Conservation (phyloP, 495 filamentous ascomycete genomes). For the Neurospora sublineolata region DNA sequence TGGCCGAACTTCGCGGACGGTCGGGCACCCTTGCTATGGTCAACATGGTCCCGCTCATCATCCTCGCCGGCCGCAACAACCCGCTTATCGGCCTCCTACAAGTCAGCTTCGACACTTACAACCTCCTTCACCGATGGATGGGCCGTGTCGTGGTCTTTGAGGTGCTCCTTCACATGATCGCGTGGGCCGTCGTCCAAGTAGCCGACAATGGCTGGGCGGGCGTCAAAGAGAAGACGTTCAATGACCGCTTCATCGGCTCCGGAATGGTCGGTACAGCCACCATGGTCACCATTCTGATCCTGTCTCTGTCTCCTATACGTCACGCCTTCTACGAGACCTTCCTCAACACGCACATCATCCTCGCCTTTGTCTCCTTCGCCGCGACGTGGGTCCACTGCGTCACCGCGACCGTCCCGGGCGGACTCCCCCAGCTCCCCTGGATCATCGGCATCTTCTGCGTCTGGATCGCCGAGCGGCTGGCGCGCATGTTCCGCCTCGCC, state of each 20-base stretch:
- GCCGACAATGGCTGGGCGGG: slow-evolving; percentile 53
- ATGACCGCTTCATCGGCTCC: slow-evolving; percentile 46
- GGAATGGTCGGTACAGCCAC: slow-evolving; percentile 41
- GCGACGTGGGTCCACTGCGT: slow-evolving; percentile 60
- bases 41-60: slow-evolving; percentile 84
- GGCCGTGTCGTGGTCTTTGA: slow-evolving; percentile 77
- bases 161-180: slow-evolving; percentile 58
- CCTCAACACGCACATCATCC: slow-evolving; percentile 65
- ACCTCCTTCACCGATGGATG: slow-evolving; percentile 89
- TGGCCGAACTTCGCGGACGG: slow-evolving; percentile 60
- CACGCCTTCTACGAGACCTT: slow-evolving; percentile 97
- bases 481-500: slow-evolving; percentile 55
- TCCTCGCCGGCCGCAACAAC: slow-evolving; percentile 88
- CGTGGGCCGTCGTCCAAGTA: slow-evolving; percentile 62
- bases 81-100: slow-evolving; percentile 71
- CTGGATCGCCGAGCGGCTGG: slow-evolving; percentile 66
- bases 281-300: slow-evolving; percentile 46
- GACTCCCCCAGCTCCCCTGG: slow-evolving; percentile 52
- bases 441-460: slow-evolving; percentile 55
- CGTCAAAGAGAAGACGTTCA: slow-evolving; percentile 34
- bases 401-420: slow-evolving; percentile 28
- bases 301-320: slow-evolving; percentile 63
- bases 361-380: slow-evolving; percentile 50
- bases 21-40: slow-evolving; percentile 71
- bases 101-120: slow-evolving; percentile 94